Evolutionary conservation across 305 asterid genomes (phyloP).

Genomic region (Vinca major): DNA sequence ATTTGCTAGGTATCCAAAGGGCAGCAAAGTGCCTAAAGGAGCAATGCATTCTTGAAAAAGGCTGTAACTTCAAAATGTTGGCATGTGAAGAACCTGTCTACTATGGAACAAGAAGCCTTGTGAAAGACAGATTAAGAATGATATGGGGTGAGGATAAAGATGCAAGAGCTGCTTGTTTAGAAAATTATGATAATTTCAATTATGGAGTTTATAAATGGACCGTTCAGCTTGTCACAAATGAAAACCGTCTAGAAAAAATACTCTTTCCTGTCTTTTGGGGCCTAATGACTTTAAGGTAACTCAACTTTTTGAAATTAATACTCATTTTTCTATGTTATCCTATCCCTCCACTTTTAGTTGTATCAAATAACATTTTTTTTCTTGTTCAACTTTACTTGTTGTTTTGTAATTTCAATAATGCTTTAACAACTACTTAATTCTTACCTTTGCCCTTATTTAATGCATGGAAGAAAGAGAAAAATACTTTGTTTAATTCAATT

Average conservation of each 20-base stretch:
- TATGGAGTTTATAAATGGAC: constrained; percentile 96
- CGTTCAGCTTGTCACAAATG: constrained; percentile 76
- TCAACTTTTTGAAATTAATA: neutral
- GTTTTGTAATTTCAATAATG: no score
- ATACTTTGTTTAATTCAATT: no score
- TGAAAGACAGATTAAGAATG: constrained; percentile 36
- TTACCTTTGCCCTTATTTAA: no score
- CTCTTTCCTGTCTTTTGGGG: constrained; percentile 96
- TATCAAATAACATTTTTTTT: no score
- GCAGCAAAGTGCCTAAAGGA: constrained; percentile 69
- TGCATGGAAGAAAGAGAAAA: no score
- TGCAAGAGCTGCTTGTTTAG: constrained; percentile 54
- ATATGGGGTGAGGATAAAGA: constrained; percentile 52
- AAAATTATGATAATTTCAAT: constrained; percentile 41
- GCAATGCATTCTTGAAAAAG: constrained; percentile 37
- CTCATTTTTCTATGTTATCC: neutral
- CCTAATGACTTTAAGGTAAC: constrained; percentile 88
- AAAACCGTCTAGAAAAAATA: constrained; percentile 75
- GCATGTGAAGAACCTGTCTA: constrained; percentile 61
- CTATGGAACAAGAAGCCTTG: constrained; percentile 46
- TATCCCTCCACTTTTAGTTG: no score
- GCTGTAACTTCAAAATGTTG: constrained; percentile 40
- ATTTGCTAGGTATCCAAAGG: constrained; percentile 86
- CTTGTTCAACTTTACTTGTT: no score
- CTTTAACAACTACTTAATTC: no score